These are phyloP conservation scores for Daldinia bambusicola DNA, from an alignment of 495 filamentous ascomycete species.

Conservation along the genomic window DNA sequence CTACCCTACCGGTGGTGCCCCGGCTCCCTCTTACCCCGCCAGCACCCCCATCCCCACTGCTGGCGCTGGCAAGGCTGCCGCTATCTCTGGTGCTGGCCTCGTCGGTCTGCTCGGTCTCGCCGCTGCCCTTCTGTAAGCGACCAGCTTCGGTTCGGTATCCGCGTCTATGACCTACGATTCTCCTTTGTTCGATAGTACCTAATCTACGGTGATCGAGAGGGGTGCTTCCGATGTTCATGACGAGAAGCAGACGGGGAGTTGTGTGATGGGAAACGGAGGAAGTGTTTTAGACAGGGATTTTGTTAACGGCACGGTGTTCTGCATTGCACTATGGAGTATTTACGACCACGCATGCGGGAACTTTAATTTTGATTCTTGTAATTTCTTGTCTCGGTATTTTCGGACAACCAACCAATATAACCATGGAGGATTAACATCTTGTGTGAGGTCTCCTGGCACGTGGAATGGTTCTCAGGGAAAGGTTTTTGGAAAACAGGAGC, in stretches of 20 bases:
- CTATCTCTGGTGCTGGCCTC: constrained; percentile 74
- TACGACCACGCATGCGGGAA: constrained; percentile 51
- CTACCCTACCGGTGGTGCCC: constrained; percentile 49
- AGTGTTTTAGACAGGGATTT: constrained; percentile 45
- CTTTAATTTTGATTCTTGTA: constrained; percentile 53
- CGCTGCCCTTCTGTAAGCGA: constrained; percentile 78
- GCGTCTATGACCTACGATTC: constrained; percentile 52
- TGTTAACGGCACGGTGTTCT: constrained; percentile 43
- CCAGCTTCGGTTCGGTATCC: constrained; percentile 42
- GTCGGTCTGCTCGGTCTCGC: constrained; percentile 79
- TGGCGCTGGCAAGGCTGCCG: constrained; percentile 72
- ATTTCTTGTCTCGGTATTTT: constrained; percentile 52
- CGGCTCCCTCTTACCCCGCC: constrained; percentile 49
- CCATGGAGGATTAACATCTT: constrained; percentile 44
- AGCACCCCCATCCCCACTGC: constrained; percentile 62
- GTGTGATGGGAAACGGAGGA: constrained; percentile 37
- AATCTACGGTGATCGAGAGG: constrained; percentile 49
- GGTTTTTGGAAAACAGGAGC: constrained; percentile 34
- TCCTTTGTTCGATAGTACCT: constrained; percentile 52
- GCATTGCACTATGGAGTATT: constrained; percentile 55
- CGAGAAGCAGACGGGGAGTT: constrained; percentile 50
- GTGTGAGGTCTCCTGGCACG: constrained; percentile 53
- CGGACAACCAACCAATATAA: constrained; percentile 34
- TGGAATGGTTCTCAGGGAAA: constrained; percentile 42
- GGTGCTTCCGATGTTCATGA: constrained; percentile 51